Evolutionary conservation across 2,329 filamentous ascomycete species (phyloP).

Genomic region (Penicillium sp.): DNA sequence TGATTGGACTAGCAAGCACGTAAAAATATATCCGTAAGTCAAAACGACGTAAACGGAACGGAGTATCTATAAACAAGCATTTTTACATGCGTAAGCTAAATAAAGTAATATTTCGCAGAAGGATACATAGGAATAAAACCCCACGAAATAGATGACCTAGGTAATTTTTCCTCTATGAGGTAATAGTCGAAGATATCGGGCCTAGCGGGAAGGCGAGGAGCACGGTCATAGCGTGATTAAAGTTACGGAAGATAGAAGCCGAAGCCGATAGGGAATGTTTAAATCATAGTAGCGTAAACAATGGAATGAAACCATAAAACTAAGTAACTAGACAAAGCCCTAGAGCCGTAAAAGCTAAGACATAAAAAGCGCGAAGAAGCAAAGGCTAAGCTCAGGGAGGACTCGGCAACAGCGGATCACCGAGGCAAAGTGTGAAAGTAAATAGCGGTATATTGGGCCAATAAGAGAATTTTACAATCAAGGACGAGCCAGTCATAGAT

Average conservation of each 20-base stretch:
- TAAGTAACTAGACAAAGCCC: not conserved
- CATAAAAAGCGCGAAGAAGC: not conserved
- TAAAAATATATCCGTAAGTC: too few relatives aligned
- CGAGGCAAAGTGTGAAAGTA: not conserved
- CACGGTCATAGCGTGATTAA: not conserved
- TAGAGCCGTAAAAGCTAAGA: conserved; percentile 1
- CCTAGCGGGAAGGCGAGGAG: not conserved
- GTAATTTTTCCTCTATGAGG: too few relatives aligned
- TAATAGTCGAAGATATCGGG: too few relatives aligned
- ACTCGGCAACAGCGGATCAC: not conserved
- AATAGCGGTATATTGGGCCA: not conserved
- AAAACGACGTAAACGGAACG: too few relatives aligned
- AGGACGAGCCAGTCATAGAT: not conserved
- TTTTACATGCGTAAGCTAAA: too few relatives aligned
- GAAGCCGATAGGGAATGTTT: not conserved
- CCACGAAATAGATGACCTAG: not conserved
- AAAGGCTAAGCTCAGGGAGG: not conserved
- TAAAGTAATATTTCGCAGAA: not conserved
- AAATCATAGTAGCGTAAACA: not conserved
- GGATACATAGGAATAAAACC: not conserved
- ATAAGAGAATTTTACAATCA: not conserved
- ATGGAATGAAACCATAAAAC: not conserved
- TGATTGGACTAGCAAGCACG: too few relatives aligned
- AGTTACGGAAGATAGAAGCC: not conserved
- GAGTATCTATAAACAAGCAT: too few relatives aligned